phyloP scores from a whole-genome alignment of 441 rosid species.

The Brassica balearica region DNA sequence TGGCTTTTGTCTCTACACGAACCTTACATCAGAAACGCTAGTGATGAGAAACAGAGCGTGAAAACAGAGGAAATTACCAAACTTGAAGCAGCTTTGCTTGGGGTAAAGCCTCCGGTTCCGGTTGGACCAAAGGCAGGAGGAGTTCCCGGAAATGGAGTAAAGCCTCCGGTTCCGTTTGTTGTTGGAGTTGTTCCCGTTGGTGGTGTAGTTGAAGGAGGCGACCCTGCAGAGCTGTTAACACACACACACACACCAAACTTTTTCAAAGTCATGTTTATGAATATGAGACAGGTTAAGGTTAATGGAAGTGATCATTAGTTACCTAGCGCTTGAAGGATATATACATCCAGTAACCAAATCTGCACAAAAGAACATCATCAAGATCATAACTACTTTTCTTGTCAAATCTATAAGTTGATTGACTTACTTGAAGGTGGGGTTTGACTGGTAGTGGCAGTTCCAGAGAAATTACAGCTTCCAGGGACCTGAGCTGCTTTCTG shows the following conservation, averaged over 20 bases:
- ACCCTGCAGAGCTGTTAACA: constrained; percentile 50
- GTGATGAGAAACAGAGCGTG: constrained; percentile 50
- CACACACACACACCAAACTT: not conserved
- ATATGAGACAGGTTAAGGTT: constrained; percentile 24
- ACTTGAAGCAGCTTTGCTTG: constrained; percentile 43
- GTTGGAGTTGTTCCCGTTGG: constrained; percentile 18
- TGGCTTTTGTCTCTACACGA: constrained; percentile 28
- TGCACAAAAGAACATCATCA: constrained; percentile 43
- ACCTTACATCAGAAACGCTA: constrained; percentile 24
- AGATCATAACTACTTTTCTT: not conserved
- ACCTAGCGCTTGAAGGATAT: constrained; percentile 77
- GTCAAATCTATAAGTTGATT: not conserved
- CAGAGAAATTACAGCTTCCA: constrained; percentile 81
- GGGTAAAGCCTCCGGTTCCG: constrained; percentile 51
- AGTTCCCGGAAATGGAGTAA: constrained; percentile 41
- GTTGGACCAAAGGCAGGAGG: constrained; percentile 66
- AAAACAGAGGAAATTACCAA: constrained; percentile 38
- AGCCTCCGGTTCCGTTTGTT: constrained; percentile 36
- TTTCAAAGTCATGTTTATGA: not conserved
- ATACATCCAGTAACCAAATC: constrained; percentile 59
- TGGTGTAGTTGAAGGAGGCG: constrained; percentile 51
- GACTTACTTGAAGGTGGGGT: constrained; percentile 63
- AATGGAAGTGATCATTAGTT: constrained; percentile 19
- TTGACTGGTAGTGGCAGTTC: constrained; percentile 58
- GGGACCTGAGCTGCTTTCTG: constrained; percentile 67